These are phyloP conservation scores for Xylaria hypoxylon DNA, from an alignment of 2,329 filamentous ascomycete genomes.

Conservation along the genomic window DNA sequence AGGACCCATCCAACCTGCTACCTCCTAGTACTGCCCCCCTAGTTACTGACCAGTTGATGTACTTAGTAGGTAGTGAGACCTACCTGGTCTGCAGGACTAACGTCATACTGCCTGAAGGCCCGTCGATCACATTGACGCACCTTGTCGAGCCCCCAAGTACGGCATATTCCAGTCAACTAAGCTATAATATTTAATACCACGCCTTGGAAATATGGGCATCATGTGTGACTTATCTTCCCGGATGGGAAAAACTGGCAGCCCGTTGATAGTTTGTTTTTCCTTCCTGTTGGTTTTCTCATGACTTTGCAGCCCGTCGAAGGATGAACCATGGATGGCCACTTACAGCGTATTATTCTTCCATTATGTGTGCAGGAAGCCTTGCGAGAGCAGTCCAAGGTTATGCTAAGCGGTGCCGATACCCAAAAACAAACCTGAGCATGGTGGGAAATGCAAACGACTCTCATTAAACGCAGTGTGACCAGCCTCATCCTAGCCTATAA, in stretches of 20 bases:
- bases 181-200: no score
- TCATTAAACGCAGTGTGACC: conserved; percentile 26
- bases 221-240: not conserved
- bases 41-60: conserved; percentile 3
- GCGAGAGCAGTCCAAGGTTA: not conserved
- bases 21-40: not conserved
- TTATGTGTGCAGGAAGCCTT: not conserved
- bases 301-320: not conserved
- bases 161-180: conserved; percentile 6
- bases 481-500: conserved; percentile 23
- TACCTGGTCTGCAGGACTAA: conserved; percentile 19
- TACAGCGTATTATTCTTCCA: not conserved
- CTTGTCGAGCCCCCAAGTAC: conserved; percentile 11
- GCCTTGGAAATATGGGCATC: not conserved
- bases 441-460: conserved; percentile 9
- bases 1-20: conserved; percentile 18
- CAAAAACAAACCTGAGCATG: not conserved
- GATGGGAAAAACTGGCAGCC: not conserved
- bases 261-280: not conserved
- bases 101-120: conserved; percentile 32
- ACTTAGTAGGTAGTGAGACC: not conserved
- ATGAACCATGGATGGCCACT: not conserved
- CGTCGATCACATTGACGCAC: conserved; percentile 31
- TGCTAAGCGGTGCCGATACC: not conserved
- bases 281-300: not conserved